A percentile compares a stretch with the other conserved stretches of the same genome.
These are phyloP conservation scores for Agrocybe pediades DNA, from an alignment of 768 basidiomycete species.

Conservation along the genomic window DNA sequence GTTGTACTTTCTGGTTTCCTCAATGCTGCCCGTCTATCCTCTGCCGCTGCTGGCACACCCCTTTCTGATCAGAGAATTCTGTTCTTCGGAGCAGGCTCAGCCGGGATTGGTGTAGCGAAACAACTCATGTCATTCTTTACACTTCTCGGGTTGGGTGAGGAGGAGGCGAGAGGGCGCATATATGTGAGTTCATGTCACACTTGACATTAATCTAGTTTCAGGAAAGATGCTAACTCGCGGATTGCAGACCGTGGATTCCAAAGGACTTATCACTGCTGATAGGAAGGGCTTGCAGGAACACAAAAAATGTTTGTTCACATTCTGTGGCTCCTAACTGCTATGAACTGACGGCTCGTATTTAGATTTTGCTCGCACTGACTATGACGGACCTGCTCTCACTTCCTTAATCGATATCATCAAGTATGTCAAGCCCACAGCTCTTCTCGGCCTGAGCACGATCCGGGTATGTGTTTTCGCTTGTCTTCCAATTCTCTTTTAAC, in stretches of 20 bases:
- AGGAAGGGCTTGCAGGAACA: slow-evolving; percentile 71
- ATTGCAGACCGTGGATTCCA: slow-evolving; percentile 68
- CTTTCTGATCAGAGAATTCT: slow-evolving; percentile 78
- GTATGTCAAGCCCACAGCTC: slow-evolving; percentile 74
- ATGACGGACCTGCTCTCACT: slow-evolving; percentile 61
- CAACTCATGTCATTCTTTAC: slow-evolving; percentile 85
- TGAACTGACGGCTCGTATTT: slow-evolving; percentile 26
- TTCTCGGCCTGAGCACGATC: slow-evolving; percentile 72
- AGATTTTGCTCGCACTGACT: slow-evolving; percentile 77
- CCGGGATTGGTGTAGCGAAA: slow-evolving; percentile 87
- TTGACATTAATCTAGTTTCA: slow-evolving; percentile 1
- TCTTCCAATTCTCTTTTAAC: neutral
- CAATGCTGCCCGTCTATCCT: slow-evolving; percentile 67
- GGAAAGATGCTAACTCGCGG: slow-evolving; percentile 12
- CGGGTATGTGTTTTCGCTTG: slow-evolving; percentile 27
- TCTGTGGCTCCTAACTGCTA: neutral
- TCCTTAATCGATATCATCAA: slow-evolving; percentile 67
- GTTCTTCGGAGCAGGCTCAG: slow-evolving; percentile 90
- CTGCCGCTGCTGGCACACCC: slow-evolving; percentile 52
- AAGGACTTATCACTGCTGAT: slow-evolving; percentile 73
- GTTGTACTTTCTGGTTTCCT: slow-evolving; percentile 78
- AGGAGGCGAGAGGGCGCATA: slow-evolving; percentile 67
- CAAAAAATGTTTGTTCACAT: slow-evolving; percentile 58
- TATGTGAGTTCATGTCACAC: slow-evolving; percentile 46
- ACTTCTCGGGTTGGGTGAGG: slow-evolving; percentile 60